Conservation (phyloP, 2,329 filamentous ascomycete genomes). For the Botrytis porri region DNA sequence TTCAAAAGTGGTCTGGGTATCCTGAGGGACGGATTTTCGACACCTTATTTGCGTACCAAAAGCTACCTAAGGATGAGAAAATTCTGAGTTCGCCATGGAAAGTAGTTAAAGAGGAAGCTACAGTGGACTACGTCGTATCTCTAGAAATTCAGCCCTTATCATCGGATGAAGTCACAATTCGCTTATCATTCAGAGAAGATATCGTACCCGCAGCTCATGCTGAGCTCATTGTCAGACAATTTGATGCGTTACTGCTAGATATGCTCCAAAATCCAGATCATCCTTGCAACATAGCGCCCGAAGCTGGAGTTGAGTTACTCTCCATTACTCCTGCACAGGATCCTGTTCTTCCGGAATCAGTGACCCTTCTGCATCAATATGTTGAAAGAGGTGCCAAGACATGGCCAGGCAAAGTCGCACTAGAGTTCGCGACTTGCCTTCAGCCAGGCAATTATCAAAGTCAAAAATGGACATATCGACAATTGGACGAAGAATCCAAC, state of each 20-base stretch:
- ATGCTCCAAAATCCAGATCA: slow-evolving; percentile 51
- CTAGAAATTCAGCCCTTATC: slow-evolving; percentile 67
- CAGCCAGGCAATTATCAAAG: slow-evolving; percentile 46
- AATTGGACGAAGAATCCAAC: slow-evolving; percentile 70
- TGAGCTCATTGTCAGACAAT: slow-evolving; percentile 63
- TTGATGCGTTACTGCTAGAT: slow-evolving; percentile 63
- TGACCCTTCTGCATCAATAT: slow-evolving; percentile 70
- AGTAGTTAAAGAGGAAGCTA: slow-evolving; percentile 62
- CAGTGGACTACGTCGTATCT: slow-evolving; percentile 75
- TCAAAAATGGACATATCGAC: slow-evolving; percentile 67
- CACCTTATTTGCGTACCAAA: slow-evolving; percentile 81
- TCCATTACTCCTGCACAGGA: slow-evolving; percentile 64
- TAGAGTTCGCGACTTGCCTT: slow-evolving; percentile 70
- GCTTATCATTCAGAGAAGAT: slow-evolving; percentile 63
- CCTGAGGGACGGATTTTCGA: slow-evolving; percentile 71
- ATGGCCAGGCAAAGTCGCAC: slow-evolving; percentile 60
- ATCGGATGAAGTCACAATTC: slow-evolving; percentile 52
- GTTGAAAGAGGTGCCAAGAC: slow-evolving; percentile 61
- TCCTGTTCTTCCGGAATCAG: slow-evolving; percentile 51
- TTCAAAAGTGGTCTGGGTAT: slow-evolving; percentile 69
- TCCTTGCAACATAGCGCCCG: slow-evolving; percentile 30
- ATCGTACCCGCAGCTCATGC: slow-evolving; percentile 69
- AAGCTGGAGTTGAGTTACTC: slow-evolving; percentile 46
- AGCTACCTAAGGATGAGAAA: slow-evolving; percentile 40
- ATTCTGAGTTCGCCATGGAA: slow-evolving; percentile 50